Evolutionary conservation across 805 yeast genomes (phyloP).

Genomic region (Starmera dryadoides): DNA sequence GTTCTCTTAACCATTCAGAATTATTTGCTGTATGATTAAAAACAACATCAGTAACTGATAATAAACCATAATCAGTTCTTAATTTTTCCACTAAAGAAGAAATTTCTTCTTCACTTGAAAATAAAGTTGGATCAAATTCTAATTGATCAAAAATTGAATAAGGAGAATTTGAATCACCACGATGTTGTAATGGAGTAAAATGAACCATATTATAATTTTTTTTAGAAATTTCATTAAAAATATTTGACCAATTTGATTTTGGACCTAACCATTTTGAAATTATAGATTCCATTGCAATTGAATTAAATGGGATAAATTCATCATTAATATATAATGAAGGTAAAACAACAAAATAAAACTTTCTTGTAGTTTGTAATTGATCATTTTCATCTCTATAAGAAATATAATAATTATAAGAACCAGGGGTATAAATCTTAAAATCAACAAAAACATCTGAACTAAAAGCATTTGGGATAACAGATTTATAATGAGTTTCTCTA

Average conservation of each 20-base stretch:
- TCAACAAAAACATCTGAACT: conserved; percentile 55
- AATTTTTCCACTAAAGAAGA: conserved; percentile 37
- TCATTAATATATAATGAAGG: conserved; percentile 60
- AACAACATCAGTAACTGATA: conserved; percentile 86
- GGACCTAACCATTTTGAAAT: conserved; percentile 91
- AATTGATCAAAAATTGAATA: conserved; percentile 88
- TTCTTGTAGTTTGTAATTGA: conserved; percentile 42
- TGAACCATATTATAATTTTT: conserved; percentile 96
- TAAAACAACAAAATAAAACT: conserved; percentile 71
- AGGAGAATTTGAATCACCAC: conserved; percentile 91
- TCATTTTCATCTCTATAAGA: conserved; percentile 38
- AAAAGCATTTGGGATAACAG: conserved; percentile 48
- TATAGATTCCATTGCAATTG: conserved; percentile 76
- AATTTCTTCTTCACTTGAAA: conserved; percentile 51
- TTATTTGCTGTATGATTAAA: conserved; percentile 93
- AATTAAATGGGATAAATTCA: conserved; percentile 59
- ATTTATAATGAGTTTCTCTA: conserved; percentile 48
- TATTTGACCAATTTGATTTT: conserved; percentile 52
- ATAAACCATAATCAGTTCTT: conserved; percentile 49
- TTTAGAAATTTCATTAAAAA: conserved; percentile 50
- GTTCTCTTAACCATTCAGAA: conserved; percentile 75
- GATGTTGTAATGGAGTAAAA: conserved; percentile 85
- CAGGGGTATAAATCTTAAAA: conserved; percentile 62
- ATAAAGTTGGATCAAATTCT: conserved; percentile 59
- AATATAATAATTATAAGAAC: conserved; percentile 71